Evolutionary conservation across 169 alveolate genomes (phyloP).

Genomic region (Cryptosporidium tyzzeri): DNA sequence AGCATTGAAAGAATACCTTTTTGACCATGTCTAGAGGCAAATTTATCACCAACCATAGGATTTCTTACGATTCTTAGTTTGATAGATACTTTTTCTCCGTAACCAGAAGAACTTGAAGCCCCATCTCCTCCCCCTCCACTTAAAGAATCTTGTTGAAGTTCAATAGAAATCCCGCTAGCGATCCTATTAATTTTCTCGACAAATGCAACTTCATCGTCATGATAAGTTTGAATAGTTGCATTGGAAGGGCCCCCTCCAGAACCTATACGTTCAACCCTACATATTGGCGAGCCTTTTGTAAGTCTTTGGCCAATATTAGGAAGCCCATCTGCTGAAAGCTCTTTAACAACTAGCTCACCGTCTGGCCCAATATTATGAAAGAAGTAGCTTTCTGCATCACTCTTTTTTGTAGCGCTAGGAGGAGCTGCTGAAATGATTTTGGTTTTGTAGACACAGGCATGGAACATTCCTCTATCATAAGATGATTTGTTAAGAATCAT

Average conservation of each 20-base stretch:
- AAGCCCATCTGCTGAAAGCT: conserved; percentile 89
- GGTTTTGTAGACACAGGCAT: conserved; percentile 97
- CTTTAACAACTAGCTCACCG: conserved; percentile 77
- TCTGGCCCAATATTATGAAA: conserved; percentile 78
- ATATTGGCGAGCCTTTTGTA: conserved; percentile 82
- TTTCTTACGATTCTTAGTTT: conserved; percentile 83
- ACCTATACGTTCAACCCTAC: conserved; percentile 79
- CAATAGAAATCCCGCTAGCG: conserved; percentile 69
- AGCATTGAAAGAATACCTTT: conserved; percentile 98
- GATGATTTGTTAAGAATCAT: conserved; percentile 97
- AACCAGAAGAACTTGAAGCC: conserved; percentile 41
- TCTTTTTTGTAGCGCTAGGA: conserved; percentile 73
- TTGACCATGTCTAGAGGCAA: conserved; percentile 99
- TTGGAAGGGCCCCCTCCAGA: conserved; percentile 63
- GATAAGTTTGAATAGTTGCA: conserved; percentile 77
- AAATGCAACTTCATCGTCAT: conserved; percentile 83
- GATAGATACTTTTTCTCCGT: conserved; percentile 73
- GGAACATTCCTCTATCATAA: conserved; percentile 99
- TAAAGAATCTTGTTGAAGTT: conserved; percentile 48
- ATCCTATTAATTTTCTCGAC: conserved; percentile 81
- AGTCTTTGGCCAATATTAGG: conserved; percentile 88
- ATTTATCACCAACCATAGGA: conserved; percentile 99
- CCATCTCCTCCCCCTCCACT: conserved; percentile 59
- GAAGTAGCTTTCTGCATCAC: conserved; percentile 76
- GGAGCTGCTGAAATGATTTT: conserved; percentile 85